Evolutionary conservation across 2,329 filamentous ascomycete genomes (phyloP).

Genomic region (Graphilbum fragrans): DNA sequence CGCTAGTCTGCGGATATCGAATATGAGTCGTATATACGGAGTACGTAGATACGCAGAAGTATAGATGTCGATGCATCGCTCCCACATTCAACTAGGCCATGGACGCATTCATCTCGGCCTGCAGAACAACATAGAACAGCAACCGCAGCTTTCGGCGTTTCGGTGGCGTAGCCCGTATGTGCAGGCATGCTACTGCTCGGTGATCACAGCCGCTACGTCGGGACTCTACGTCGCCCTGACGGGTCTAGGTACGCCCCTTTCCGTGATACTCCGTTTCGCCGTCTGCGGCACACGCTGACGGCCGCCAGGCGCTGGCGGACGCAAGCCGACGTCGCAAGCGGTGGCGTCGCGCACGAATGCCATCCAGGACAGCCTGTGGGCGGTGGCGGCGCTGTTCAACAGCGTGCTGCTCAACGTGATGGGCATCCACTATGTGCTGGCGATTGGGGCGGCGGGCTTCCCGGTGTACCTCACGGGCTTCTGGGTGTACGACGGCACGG

Average conservation of each 20-base stretch:
- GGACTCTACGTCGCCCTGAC: too few relatives aligned
- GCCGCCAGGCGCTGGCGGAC: slow-evolving; percentile 1
- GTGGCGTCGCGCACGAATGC: slow-evolving; percentile 1
- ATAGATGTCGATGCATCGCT: too few relatives aligned
- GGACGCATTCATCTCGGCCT: too few relatives aligned
- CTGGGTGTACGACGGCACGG: slow-evolving; percentile 2
- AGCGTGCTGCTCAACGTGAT: background rate
- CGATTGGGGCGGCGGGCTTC: background rate
- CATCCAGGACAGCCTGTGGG: slow-evolving; percentile 1
- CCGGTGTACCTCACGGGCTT: slow-evolving; percentile 1
- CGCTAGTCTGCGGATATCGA: too few relatives aligned
- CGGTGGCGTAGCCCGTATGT: too few relatives aligned
- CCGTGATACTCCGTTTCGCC: background rate
- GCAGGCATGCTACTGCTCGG: too few relatives aligned
- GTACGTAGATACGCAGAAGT: too few relatives aligned
- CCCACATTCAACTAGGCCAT: too few relatives aligned
- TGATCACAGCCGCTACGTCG: too few relatives aligned
- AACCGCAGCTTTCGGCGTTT: too few relatives aligned
- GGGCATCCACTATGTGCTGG: background rate
- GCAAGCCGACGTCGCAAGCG: background rate
- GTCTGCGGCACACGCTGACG: background rate
- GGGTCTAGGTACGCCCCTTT: background rate
- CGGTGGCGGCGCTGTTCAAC: background rate
- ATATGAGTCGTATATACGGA: too few relatives aligned
- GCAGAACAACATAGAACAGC: too few relatives aligned